Percentiles rank a stretch among this genome's conserved stretches.
phyloP scores from a whole-genome alignment of 192 early-diverging fungal genomes.

The Backusella westeae region DNA sequence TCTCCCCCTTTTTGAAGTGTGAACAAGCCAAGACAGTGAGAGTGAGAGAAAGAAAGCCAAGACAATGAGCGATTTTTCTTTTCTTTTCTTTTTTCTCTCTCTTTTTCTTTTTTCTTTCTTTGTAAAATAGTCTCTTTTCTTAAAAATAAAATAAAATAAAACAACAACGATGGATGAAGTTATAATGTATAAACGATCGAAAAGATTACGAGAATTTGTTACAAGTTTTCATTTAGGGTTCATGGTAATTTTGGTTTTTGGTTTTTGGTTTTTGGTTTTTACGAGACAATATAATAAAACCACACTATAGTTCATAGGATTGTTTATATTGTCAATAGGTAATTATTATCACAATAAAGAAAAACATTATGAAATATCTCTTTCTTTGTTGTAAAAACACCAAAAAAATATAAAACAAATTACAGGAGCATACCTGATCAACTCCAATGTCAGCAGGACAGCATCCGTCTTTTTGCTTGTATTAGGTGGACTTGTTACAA shows the following conservation, averaged over 20 bases:
- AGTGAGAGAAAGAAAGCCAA: not conserved
- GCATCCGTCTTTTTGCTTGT: not conserved
- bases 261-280: not conserved
- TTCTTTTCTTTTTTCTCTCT: not conserved
- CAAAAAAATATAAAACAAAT: not conserved
- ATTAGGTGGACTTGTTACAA: conserved; percentile 11
- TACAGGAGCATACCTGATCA: conserved; percentile 24
- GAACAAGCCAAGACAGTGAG: not conserved
- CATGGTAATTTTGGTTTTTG: conserved; percentile 6
- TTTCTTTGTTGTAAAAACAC: not conserved
- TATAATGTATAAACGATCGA: conserved; percentile 13
- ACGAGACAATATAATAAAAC: not conserved
- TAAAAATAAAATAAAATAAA: not conserved
- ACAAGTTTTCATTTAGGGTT: conserved; percentile 11
- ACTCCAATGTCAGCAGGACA: conserved; percentile 10
- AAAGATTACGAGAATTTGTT: conserved; percentile 15
- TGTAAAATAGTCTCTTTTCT: not conserved
- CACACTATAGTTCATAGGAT: conserved; percentile 10
- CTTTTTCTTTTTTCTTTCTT: not conserved
- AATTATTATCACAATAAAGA: not conserved
- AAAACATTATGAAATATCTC: not conserved
- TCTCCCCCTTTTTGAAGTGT: not conserved
- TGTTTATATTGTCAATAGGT: conserved; percentile 11
- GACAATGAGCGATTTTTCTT: not conserved
- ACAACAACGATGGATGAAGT: not conserved